These are phyloP conservation scores for Asterophora parasitica DNA, from an alignment of 768 basidiomycete genomes.

Conservation along the genomic window DNA sequence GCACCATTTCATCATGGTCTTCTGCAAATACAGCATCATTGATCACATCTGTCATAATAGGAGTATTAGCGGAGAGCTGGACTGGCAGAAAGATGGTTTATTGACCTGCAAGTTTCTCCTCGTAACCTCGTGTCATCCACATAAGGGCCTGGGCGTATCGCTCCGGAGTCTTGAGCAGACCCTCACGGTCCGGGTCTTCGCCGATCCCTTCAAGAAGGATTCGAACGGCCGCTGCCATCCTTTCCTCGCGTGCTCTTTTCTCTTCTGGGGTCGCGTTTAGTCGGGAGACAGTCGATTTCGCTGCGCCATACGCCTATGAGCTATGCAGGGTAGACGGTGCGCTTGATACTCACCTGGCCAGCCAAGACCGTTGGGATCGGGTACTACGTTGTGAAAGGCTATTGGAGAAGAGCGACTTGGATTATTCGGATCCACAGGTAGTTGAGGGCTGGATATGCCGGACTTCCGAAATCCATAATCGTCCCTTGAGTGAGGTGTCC, in stretches of 20 bases:
- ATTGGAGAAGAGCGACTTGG: conserved; percentile 37
- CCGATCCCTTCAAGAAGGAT: conserved; percentile 96
- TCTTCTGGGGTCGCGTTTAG: conserved; percentile 77
- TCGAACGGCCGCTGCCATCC: conserved; percentile 79
- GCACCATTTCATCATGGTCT: conserved; percentile 99
- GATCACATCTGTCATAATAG: conserved; percentile 71
- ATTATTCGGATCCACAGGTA: conserved; percentile 23
- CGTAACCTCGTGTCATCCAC: conserved; percentile 99
- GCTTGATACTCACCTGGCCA: conserved; percentile 71
- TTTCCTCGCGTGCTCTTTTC: conserved; percentile 64
- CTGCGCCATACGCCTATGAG: conserved; percentile 34
- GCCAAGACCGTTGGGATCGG: conserved; percentile 75
- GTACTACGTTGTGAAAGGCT: conserved; percentile 34
- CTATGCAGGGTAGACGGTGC: neutral
- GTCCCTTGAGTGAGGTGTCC: conserved; percentile 46
- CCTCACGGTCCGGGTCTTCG: conserved; percentile 95
- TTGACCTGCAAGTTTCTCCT: conserved; percentile 85
- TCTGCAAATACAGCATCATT: conserved; percentile 98
- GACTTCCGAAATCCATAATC: conserved; percentile 83
- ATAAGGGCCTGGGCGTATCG: conserved; percentile 95
- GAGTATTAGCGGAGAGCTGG: conserved; percentile 12
- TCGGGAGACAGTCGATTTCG: conserved; percentile 85
- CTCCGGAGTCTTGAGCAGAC: conserved; percentile 86
- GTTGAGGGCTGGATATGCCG: conserved; percentile 58
- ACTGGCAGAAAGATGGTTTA: conserved; percentile 15